phyloP scores from a whole-genome alignment of 2,329 filamentous ascomycete genomes.

The Geosmithia flava region DNA sequence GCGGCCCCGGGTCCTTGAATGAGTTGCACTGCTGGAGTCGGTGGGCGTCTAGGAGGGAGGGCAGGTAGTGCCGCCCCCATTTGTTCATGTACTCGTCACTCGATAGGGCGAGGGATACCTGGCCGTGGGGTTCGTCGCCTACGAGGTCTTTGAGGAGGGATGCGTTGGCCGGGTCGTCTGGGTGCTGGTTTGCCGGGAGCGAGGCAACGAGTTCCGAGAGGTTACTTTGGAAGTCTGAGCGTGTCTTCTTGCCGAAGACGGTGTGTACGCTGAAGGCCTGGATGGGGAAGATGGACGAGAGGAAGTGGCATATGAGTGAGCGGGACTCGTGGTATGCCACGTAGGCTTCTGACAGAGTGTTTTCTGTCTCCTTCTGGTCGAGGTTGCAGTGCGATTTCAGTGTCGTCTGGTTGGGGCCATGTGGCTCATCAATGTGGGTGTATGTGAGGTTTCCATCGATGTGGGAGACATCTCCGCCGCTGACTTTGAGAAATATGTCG shows the following conservation, averaged over 20 bases:
- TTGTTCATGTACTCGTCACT: constrained; percentile 22
- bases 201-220: constrained; percentile 17
- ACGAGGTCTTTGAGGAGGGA: constrained; percentile 37
- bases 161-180: constrained; percentile 23
- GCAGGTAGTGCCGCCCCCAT: constrained; percentile 49
- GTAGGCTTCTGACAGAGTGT: constrained; percentile 16
- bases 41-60: constrained; percentile 43
- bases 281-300: constrained; percentile 30
- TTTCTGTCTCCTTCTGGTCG: constrained; percentile 4
- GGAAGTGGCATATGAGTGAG: constrained; percentile 33
- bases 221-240: constrained; percentile 5
- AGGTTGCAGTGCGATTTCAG: constrained; percentile 5
- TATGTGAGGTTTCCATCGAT: constrained; percentile 15
- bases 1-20: constrained; percentile 48
- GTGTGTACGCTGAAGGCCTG: constrained; percentile 22
- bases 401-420: neutral
- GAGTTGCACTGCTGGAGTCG: constrained; percentile 45
- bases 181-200: constrained; percentile 20
- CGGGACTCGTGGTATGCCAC: constrained; percentile 40
- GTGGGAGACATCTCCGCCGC: constrained; percentile 8
- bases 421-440: constrained; percentile 16
- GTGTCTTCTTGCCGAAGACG: neutral
- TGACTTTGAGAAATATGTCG: constrained; percentile 34
- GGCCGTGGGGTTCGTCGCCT: constrained; percentile 29
- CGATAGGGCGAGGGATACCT: constrained; percentile 35